phyloP scores from a whole-genome alignment of 305 asterid species.

The Fraxinus latifolia region DNA sequence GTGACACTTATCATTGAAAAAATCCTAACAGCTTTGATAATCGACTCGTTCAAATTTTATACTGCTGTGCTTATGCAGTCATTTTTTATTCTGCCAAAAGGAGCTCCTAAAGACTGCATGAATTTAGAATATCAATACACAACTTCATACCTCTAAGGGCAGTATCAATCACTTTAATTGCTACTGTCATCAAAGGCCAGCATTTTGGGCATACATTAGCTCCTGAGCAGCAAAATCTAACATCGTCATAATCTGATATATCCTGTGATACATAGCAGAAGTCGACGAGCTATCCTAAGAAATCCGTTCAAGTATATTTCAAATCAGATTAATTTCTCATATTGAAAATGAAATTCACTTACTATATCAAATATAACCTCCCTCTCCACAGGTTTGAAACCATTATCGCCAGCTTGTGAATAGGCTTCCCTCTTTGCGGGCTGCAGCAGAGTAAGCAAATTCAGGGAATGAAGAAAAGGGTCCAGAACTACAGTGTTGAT shows the following conservation, averaged over 20 bases:
- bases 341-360: slow-evolving; percentile 30
- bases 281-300: slow-evolving; percentile 14
- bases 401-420: slow-evolving; percentile 68
- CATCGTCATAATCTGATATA: slow-evolving; percentile 91
- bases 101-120: not conserved
- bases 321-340: not conserved
- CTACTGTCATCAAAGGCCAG: slow-evolving; percentile 95
- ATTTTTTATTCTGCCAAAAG: not conserved
- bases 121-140: not conserved
- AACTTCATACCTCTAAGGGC: slow-evolving; percentile 77
- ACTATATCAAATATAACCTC: slow-evolving; percentile 92
- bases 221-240: slow-evolving; percentile 92
- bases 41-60: not conserved
- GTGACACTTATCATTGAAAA: not conserved
- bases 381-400: slow-evolving; percentile 71
- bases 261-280: slow-evolving; percentile 46
- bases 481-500: not conserved
- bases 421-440: slow-evolving; percentile 88
- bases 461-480: slow-evolving; percentile 1
- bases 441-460: slow-evolving; percentile 41
- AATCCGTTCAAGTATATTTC: slow-evolving; percentile 3
- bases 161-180: slow-evolving; percentile 83
- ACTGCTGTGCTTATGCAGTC: not conserved
- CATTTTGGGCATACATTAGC: slow-evolving; percentile 86
- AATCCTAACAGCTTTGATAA: not conserved